Evolutionary conservation across 2,329 filamentous ascomycete genomes (phyloP).

Genomic region (Aquanectria penicillioides): DNA sequence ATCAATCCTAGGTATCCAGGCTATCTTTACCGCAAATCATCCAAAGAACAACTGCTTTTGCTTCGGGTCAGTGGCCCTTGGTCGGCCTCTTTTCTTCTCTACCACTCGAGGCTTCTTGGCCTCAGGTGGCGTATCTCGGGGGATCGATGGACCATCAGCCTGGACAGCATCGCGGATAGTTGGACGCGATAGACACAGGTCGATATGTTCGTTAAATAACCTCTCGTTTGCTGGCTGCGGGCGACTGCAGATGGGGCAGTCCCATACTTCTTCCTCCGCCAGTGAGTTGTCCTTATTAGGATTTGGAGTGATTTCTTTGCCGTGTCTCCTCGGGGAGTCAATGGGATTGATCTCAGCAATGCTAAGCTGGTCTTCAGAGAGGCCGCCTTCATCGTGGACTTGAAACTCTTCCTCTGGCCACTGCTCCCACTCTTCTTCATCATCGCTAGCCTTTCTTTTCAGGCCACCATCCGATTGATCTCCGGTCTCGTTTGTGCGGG

Average conservation of each 20-base stretch:
- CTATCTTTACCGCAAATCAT: slow-evolving; percentile 35
- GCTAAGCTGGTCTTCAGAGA: slow-evolving; percentile 18
- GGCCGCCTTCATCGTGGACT: slow-evolving; percentile 27
- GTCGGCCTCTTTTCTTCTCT: slow-evolving; percentile 53
- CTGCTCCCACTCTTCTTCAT: slow-evolving; percentile 66
- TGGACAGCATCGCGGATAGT: slow-evolving; percentile 87
- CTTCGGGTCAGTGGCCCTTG: slow-evolving; percentile 51
- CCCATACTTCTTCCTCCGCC: slow-evolving; percentile 70
- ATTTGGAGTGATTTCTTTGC: slow-evolving; percentile 63
- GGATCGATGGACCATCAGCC: slow-evolving; percentile 48
- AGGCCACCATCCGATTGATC: slow-evolving; percentile 24
- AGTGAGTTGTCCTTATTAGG: slow-evolving; percentile 46
- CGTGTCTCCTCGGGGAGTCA: slow-evolving; percentile 47
- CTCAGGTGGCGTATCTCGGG: slow-evolving; percentile 47
- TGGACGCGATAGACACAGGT: slow-evolving; percentile 86
- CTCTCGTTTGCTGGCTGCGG: slow-evolving; percentile 80
- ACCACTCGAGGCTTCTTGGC: slow-evolving; percentile 48
- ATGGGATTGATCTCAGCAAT: slow-evolving; percentile 18
- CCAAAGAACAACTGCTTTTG: slow-evolving; percentile 66
- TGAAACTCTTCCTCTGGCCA: slow-evolving; percentile 73
- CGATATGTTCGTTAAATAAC: slow-evolving; percentile 90
- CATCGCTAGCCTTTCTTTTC: slow-evolving; percentile 50
- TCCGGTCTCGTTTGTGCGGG: slow-evolving; percentile 37
- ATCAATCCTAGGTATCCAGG: not conserved
- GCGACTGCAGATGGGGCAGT: slow-evolving; percentile 86